These are phyloP conservation scores for Porphyrellus cyaneotinctus DNA, from an alignment of 768 basidiomycete genomes.

Conservation along the genomic window DNA sequence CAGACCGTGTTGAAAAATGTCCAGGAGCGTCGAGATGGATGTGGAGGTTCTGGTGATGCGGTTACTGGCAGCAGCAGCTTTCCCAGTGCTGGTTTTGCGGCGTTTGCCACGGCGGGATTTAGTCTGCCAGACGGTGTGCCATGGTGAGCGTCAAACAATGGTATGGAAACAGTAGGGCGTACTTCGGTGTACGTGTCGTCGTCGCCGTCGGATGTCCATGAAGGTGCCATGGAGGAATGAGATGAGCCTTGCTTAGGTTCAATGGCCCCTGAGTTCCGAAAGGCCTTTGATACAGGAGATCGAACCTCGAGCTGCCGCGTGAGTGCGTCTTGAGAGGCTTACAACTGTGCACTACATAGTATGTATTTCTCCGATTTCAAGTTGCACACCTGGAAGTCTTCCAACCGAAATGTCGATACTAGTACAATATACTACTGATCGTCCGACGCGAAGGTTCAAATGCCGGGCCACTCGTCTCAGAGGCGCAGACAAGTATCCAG, in stretches of 20 bases:
- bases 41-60: conserved; percentile 18
- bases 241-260: background rate
- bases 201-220: conserved; percentile 15
- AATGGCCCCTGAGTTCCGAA: conserved; percentile 1
- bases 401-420: background rate
- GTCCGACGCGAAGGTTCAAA: background rate
- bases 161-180: background rate
- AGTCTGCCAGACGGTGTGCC: conserved; percentile 5
- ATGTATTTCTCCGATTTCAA: too few relatives aligned
- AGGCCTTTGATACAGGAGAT: too few relatives aligned
- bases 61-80: background rate
- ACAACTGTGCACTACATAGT: too few relatives aligned
- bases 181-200: conserved; percentile 24
- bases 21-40: conserved; percentile 16
- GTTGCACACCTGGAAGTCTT: too few relatives aligned
- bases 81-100: conserved; percentile 24
- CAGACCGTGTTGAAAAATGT: conserved; percentile 16
- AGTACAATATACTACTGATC: background rate
- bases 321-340: too few relatives aligned
- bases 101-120: conserved; percentile 23
- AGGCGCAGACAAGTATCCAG: conserved; percentile 7
- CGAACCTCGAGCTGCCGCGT: too few relatives aligned
- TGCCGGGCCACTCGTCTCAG: background rate
- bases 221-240: background rate
- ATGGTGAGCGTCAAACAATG: background rate